Conservation (phyloP, 1,284 basidiomycete genomes). For the Microbotryomycetes sp. region DNA sequence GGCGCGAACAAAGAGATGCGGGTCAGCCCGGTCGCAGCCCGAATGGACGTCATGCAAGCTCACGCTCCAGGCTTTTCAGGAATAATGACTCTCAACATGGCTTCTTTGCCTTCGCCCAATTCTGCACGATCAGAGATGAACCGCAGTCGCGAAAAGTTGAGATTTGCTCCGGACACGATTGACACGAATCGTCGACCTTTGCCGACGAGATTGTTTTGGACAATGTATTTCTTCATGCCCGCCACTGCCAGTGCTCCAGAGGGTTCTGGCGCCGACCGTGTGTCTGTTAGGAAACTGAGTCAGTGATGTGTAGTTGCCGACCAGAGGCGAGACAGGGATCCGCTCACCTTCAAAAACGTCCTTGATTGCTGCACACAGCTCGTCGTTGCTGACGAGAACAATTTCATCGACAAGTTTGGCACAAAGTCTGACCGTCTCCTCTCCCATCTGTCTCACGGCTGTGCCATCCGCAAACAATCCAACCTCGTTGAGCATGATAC, state of each 20-base stretch:
- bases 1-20: background rate
- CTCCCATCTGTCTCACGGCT: conserved; percentile 92
- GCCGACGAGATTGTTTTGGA: conserved; percentile 70
- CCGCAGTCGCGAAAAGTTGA: conserved; percentile 94
- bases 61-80: conserved; percentile 86
- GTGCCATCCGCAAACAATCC: conserved; percentile 99
- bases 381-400: conserved; percentile 85
- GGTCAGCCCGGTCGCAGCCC: background rate
- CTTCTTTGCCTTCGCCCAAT: conserved; percentile 90
- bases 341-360: conserved; percentile 92
- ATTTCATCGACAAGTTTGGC: conserved; percentile 76
- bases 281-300: conserved; percentile 55
- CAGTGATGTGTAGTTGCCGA: background rate
- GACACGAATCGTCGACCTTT: conserved; percentile 83
- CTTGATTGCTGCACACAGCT: conserved; percentile 97
- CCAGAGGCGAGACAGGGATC: background rate
- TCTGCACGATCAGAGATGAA: conserved; percentile 98
- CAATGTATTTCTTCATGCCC: conserved; percentile 82
- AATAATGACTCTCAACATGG: conserved; percentile 83
- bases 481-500: conserved; percentile 79
- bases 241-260: conserved; percentile 93
- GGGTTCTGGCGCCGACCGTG: conserved; percentile 89
- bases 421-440: conserved; percentile 91
- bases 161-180: conserved; percentile 92
- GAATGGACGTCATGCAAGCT: conserved; percentile 40